These are phyloP conservation scores for Arachnomyces sp. DNA, from an alignment of 2,329 filamentous ascomycete species.

Conservation along the genomic window DNA sequence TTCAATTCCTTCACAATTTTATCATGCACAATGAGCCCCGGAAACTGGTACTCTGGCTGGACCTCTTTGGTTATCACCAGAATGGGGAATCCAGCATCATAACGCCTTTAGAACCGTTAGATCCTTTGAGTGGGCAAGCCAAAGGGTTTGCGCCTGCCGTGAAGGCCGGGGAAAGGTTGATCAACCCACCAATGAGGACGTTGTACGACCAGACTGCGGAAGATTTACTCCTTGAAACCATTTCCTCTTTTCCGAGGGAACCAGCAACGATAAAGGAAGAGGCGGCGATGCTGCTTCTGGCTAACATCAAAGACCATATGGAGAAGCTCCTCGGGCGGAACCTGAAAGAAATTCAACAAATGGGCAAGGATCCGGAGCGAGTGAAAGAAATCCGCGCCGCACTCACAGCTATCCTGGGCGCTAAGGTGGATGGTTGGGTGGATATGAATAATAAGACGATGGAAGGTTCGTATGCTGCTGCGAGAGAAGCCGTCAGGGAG, in stretches of 20 bases:
- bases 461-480: conserved; percentile 27
- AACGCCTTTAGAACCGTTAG: conserved; percentile 34
- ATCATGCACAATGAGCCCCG: conserved; percentile 57
- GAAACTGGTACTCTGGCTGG: conserved; percentile 57
- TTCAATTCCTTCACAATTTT: conserved; percentile 60
- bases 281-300: conserved; percentile 38
- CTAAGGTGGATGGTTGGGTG: conserved; percentile 38
- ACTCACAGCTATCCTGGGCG: conserved; percentile 35
- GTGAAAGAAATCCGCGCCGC: conserved; percentile 38
- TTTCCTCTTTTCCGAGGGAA: conserved; percentile 36
- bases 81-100: conserved; percentile 39
- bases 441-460: conserved; percentile 33
- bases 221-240: conserved; percentile 35
- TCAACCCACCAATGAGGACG: conserved; percentile 34
- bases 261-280: conserved; percentile 39
- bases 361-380: conserved; percentile 37
- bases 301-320: conserved; percentile 43
- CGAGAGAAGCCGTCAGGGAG: conserved; percentile 9
- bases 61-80: conserved; percentile 53
- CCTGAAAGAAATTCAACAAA: conserved; percentile 37
- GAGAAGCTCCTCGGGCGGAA: conserved; percentile 37
- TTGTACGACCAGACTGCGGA: conserved; percentile 37
- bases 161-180: conserved; percentile 34
- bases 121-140: conserved; percentile 24
- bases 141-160: conserved; percentile 36